Conservation (phyloP, 306 rosid species). For the Quercus rubra region DNA sequence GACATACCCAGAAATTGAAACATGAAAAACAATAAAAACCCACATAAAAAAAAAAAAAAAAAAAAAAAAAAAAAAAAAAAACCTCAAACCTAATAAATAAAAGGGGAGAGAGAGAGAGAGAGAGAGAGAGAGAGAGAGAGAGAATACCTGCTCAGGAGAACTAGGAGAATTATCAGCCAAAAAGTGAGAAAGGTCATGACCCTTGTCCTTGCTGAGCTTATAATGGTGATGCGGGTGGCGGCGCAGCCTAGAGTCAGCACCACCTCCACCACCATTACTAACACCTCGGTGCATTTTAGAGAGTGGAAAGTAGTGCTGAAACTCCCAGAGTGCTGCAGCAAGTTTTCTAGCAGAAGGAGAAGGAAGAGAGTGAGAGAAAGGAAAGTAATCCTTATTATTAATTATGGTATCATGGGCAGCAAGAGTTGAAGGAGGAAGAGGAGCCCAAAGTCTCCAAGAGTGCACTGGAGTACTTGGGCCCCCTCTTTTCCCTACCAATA, state of each 20-base stretch:
- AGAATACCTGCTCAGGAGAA: conserved; percentile 73
- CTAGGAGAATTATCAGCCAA: conserved; percentile 61
- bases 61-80: not conserved
- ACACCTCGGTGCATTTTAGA: conserved; percentile 61
- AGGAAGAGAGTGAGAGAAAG: not conserved
- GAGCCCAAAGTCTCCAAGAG: conserved; percentile 45
- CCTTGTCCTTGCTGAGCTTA: conserved; percentile 46
- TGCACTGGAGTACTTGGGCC: conserved; percentile 69
- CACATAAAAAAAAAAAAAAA: not conserved
- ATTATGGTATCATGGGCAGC: conserved; percentile 28
- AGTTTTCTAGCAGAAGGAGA: conserved; percentile 63
- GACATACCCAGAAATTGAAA: conserved; percentile 8
- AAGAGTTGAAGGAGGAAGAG: not conserved
- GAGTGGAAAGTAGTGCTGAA: conserved; percentile 42
- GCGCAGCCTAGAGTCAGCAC: conserved; percentile 49
- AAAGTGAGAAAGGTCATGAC: conserved; percentile 52
- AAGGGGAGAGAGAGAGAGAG: too few species aligned
- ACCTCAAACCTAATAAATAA: not conserved
- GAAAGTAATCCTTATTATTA: conserved; percentile 1
- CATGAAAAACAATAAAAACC: not conserved
- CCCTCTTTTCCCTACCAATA: conserved; percentile 55
- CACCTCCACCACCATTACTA: conserved; percentile 28
- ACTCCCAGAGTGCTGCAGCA: conserved; percentile 89
- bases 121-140: too few species aligned
- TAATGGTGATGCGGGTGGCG: conserved; percentile 51